Conservation (phyloP, 768 basidiomycete genomes). For the Butyriboletus loyo region DNA sequence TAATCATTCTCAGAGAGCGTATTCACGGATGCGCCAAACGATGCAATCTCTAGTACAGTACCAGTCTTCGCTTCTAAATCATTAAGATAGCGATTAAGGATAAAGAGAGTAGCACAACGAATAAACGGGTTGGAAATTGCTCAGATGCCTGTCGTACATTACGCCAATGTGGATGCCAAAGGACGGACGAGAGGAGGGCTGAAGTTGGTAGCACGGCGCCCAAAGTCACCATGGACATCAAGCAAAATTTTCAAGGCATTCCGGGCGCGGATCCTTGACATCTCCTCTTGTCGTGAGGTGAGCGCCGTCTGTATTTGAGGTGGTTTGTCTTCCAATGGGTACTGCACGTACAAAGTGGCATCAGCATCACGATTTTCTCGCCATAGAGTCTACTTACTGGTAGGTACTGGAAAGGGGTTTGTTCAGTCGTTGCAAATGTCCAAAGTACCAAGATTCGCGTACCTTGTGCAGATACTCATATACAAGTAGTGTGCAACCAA, state of each 20-base stretch:
- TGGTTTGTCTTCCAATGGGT: slow-evolving; percentile 75
- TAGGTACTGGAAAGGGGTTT: slow-evolving; percentile 25
- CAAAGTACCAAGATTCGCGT: slow-evolving; percentile 22
- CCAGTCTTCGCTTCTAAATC: slow-evolving; percentile 10
- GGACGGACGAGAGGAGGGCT: slow-evolving; percentile 23
- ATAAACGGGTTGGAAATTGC: background rate
- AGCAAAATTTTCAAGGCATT: slow-evolving; percentile 92
- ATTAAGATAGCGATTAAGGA: slow-evolving; percentile 21
- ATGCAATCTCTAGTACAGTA: slow-evolving; percentile 9
- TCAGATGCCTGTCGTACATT: slow-evolving; percentile 2
- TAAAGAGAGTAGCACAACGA: background rate
- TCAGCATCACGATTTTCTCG: slow-evolving; percentile 5
- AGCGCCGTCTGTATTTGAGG: slow-evolving; percentile 67
- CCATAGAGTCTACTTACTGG: slow-evolving; percentile 23
- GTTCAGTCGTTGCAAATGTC: background rate
- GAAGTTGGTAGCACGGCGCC: slow-evolving; percentile 48
- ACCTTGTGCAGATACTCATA: slow-evolving; percentile 72
- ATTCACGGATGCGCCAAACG: no score
- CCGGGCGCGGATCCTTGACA: slow-evolving; percentile 85
- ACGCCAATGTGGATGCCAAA: slow-evolving; percentile 19
- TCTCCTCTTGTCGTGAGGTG: slow-evolving; percentile 72
- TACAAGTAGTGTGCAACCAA: slow-evolving; percentile 88
- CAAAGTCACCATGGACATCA: slow-evolving; percentile 90
- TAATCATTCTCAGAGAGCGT: background rate
- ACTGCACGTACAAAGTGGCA: slow-evolving; percentile 41